Percentiles rank a stretch among this genome's conserved stretches.
phyloP scores from a whole-genome alignment of 2,329 filamentous ascomycete species.

The Monilinia laxa region DNA sequence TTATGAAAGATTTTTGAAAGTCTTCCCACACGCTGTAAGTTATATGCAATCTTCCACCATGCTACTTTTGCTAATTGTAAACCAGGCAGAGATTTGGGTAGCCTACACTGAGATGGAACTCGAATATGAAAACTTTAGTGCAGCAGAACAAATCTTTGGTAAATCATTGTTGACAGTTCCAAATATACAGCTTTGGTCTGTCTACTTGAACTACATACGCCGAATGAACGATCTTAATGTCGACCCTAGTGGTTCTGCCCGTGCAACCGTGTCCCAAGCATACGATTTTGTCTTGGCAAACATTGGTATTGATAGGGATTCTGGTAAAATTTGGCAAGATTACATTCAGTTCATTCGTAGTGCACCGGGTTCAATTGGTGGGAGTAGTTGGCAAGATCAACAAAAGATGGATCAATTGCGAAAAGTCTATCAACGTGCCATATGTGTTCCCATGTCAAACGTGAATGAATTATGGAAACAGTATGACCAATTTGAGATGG shows the following conservation, averaged over 20 bases:
- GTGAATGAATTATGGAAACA: constrained; percentile 92
- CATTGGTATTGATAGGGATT: constrained; percentile 87
- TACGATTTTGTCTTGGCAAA: constrained; percentile 91
- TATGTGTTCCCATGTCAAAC: constrained; percentile 79
- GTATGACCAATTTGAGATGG: constrained; percentile 95
- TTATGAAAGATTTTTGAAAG: constrained; percentile 82
- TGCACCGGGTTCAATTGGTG: constrained; percentile 81
- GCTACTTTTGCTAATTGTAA: constrained; percentile 40
- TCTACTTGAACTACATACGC: constrained; percentile 93
- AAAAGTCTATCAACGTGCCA: constrained; percentile 88
- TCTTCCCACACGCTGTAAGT: constrained; percentile 91
- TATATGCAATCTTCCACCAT: constrained; percentile 21
- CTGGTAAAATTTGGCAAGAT: constrained; percentile 87
- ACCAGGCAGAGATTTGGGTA: constrained; percentile 86
- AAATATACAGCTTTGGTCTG: constrained; percentile 84
- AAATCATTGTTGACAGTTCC: constrained; percentile 75
- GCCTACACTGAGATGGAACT: constrained; percentile 88
- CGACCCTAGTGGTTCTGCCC: constrained; percentile 73
- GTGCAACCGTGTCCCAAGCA: constrained; percentile 76
- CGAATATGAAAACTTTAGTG: constrained; percentile 75
- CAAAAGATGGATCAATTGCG: constrained; percentile 96
- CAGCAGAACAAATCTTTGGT: constrained; percentile 80
- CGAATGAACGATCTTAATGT: constrained; percentile 83
- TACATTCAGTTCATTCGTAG: constrained; percentile 92
- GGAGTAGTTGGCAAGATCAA: constrained; percentile 89